These are phyloP conservation scores for Talaromyces trachyspermus DNA, from an alignment of 495 filamentous ascomycete genomes.

Conservation along the genomic window DNA sequence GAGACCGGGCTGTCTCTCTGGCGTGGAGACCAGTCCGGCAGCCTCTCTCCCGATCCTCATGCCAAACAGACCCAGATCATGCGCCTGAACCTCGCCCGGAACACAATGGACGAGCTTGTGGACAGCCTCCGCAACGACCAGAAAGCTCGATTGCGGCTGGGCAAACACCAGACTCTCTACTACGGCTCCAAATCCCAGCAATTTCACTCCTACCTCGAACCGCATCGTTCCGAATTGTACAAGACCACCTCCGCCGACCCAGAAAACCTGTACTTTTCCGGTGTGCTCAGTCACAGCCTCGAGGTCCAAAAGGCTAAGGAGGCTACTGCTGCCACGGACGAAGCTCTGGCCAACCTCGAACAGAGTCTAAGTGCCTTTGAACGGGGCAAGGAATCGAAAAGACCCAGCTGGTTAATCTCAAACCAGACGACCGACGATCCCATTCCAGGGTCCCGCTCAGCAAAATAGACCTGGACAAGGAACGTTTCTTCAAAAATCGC, in stretches of 20 bases:
- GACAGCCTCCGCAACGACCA: conserved; percentile 56
- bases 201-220: conserved; percentile 40
- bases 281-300: conserved; percentile 48
- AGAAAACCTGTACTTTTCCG: conserved; percentile 44
- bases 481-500: conserved; percentile 41
- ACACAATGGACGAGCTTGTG: conserved; percentile 63
- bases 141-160: conserved; percentile 42
- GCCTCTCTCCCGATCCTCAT: conserved; percentile 14
- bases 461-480: conserved; percentile 38
- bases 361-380: conserved; percentile 41
- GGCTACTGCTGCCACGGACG: conserved; percentile 43
- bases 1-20: conserved; percentile 41
- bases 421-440: conserved; percentile 22
- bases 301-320: conserved; percentile 50
- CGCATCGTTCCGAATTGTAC: conserved; percentile 48
- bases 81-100: conserved; percentile 58
- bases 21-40: conserved; percentile 28
- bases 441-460: conserved; percentile 23
- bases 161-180: conserved; percentile 42
- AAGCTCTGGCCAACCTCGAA: conserved; percentile 50
- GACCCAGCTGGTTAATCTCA: conserved; percentile 36
- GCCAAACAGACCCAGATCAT: conserved; percentile 46
- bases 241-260: conserved; percentile 26
- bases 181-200: conserved; percentile 46
- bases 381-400: conserved; percentile 48